Percentiles rank a stretch among this genome's conserved stretches.
Conservation (phyloP, 2,329 filamentous ascomycete species). For the Trichophyton simii region DNA sequence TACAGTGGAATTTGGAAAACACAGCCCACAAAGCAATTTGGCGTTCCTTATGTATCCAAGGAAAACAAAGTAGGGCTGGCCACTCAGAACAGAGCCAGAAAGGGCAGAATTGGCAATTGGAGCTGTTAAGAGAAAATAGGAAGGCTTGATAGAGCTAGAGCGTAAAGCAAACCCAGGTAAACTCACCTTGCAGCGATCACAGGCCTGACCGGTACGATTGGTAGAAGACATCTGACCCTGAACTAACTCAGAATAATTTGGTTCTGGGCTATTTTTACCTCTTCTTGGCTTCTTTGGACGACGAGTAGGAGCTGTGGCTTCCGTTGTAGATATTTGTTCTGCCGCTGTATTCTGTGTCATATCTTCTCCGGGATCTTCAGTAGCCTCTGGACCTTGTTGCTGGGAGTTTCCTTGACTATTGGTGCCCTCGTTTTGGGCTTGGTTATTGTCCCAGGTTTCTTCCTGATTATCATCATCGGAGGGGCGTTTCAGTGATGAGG, state of each 20-base stretch:
- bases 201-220: conserved; percentile 17
- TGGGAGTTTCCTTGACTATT: neutral
- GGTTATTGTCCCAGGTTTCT: neutral
- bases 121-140: neutral
- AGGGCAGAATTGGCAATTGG: neutral
- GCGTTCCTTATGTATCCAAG: neutral
- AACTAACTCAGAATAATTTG: conserved; percentile 16
- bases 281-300: conserved; percentile 15
- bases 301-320: neutral
- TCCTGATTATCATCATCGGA: neutral
- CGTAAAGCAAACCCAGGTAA: conserved; percentile 6
- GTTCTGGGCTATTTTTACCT: conserved; percentile 16
- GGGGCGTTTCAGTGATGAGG: neutral
- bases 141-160: neutral
- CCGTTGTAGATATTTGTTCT: neutral
- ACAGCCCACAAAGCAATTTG: neutral
- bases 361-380: neutral
- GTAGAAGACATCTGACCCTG: conserved; percentile 13
- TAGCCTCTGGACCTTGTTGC: neutral
- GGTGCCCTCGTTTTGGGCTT: neutral
- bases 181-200: conserved; percentile 22
- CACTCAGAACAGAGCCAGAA: neutral
- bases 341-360: neutral
- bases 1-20: neutral
- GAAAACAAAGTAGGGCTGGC: neutral